A percentile compares a stretch with the other conserved stretches of the same genome.
phyloP scores from a whole-genome alignment of 1,284 basidiomycete species.

The Grifola frondosa region DNA sequence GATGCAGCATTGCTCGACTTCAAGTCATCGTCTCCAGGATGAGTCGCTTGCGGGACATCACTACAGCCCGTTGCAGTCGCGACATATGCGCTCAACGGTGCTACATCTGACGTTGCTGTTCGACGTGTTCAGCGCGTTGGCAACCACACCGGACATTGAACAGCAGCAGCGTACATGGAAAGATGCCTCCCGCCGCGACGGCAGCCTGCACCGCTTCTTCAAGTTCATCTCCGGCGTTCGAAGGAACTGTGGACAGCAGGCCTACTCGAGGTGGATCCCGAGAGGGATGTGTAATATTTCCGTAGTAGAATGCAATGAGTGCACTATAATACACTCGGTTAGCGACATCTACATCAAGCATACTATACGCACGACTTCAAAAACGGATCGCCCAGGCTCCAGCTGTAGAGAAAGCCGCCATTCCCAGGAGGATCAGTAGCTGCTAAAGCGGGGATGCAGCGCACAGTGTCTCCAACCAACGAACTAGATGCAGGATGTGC shows the following conservation, averaged over 20 bases:
- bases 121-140: background rate
- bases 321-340: slow-evolving; percentile 21
- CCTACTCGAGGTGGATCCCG: slow-evolving; percentile 64
- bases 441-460: slow-evolving; percentile 45
- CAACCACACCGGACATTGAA: background rate
- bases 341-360: background rate
- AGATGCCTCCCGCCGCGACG: slow-evolving; percentile 35
- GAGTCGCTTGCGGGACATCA: no score
- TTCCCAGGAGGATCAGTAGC: slow-evolving; percentile 50
- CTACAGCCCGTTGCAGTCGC: slow-evolving; percentile 20
- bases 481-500: slow-evolving; percentile 31
- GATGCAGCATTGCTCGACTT: no score
- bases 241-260: slow-evolving; percentile 63
- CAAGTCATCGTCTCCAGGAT: no score
- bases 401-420: slow-evolving; percentile 36
- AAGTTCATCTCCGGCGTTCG: slow-evolving; percentile 44
- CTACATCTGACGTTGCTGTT: slow-evolving; percentile 29
- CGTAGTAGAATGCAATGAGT: slow-evolving; percentile 55
- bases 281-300: slow-evolving; percentile 61
- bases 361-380: slow-evolving; percentile 37
- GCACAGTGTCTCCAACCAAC: slow-evolving; percentile 19
- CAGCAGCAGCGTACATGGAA: slow-evolving; percentile 38
- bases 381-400: slow-evolving; percentile 43
- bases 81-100: slow-evolving; percentile 24
- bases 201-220: slow-evolving; percentile 41